Base-by-base conservation (phyloP, 1,139 yeast genomes). In the Debaryomyces sp. region DNA sequence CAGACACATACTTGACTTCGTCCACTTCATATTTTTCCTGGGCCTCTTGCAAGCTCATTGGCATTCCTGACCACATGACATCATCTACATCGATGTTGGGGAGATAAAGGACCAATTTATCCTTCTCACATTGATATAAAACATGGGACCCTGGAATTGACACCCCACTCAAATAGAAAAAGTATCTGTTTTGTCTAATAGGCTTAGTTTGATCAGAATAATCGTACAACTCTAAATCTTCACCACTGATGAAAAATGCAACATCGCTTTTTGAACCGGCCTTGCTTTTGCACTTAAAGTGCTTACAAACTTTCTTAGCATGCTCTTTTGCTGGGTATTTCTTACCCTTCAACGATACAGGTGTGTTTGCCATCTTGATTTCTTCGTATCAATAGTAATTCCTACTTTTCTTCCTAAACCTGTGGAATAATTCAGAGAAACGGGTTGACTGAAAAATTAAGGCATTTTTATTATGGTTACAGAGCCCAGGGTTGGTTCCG, bases 11-110 rank as follows among this genome's bases (percentile, higher is more conserved):
- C 54, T 81, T 70, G 48, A 92, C 96, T 38, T 81, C 85, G 65
- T 94, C 98, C 32, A 89, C 92, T 57, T 92, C 97, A 59, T 71
- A 94, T 53, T 74, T 77, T 17, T 70, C 63, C 43, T 67, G 50
- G 0, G 97, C 97, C 21, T 86, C 84, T 46, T 85, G 84, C n/a
- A 76, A 59, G 36, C 82, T 72, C 46, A 89, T 55, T 1, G 99
- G 98, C 68, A 87, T 64, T 0, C 99, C 99, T 49, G 95, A 85
- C 98, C 99, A 94, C 92, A 94, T 88, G 43, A 94, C 89, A 63
- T 89, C 97, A 42, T 94, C 98, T 45, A 80, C 71, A 63, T 91
- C 96, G 43, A 92, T 76, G 50, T 87, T 80, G 2, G 98, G 97
- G 46, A 94, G 74, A 62, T 87, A 92, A 41, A 92, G 71, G 0